phyloP scores from a whole-genome alignment of 495 filamentous ascomycete genomes.

The Acidiella bohemica region DNA sequence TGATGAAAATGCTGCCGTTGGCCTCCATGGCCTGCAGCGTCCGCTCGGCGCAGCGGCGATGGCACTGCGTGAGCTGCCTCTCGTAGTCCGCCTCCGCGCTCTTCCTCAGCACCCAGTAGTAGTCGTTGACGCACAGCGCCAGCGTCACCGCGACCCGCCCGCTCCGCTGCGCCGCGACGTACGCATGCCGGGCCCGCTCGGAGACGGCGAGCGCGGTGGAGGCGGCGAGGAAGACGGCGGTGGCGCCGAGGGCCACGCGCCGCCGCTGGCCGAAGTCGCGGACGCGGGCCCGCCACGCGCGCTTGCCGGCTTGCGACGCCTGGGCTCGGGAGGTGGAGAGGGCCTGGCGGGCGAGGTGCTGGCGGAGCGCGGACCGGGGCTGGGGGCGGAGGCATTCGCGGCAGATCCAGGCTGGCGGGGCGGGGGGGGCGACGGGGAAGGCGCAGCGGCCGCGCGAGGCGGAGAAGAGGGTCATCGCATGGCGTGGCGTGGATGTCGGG shows the following conservation, averaged over 20 bases:
- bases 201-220: constrained; percentile 51
- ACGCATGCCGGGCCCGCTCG: constrained; percentile 59
- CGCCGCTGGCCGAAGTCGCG: constrained; percentile 2
- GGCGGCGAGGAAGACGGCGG: constrained; percentile 13
- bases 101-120: constrained; percentile 28
- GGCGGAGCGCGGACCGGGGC: background rate
- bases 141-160: constrained; percentile 66
- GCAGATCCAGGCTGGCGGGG: constrained; percentile 8
- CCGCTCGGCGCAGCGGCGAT: constrained; percentile 82
- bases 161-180: constrained; percentile 60
- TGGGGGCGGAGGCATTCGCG: constrained; percentile 5
- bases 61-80: constrained; percentile 64
- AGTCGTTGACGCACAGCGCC: constrained; percentile 83
- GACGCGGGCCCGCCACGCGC: constrained; percentile 13
- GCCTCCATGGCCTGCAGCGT: constrained; percentile 78
- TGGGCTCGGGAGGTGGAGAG: constrained; percentile 10
- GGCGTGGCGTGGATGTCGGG: no score
- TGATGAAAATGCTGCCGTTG: constrained; percentile 97
- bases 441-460: no score
- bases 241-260: constrained; percentile 14
- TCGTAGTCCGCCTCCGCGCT: constrained; percentile 45
- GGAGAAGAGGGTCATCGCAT: no score
- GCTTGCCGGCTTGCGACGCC: constrained; percentile 14
- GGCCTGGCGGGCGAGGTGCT: background rate
- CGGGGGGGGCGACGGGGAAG: no score